phyloP scores from a whole-genome alignment of 768 basidiomycete species.

The Tricholoma sp. region DNA sequence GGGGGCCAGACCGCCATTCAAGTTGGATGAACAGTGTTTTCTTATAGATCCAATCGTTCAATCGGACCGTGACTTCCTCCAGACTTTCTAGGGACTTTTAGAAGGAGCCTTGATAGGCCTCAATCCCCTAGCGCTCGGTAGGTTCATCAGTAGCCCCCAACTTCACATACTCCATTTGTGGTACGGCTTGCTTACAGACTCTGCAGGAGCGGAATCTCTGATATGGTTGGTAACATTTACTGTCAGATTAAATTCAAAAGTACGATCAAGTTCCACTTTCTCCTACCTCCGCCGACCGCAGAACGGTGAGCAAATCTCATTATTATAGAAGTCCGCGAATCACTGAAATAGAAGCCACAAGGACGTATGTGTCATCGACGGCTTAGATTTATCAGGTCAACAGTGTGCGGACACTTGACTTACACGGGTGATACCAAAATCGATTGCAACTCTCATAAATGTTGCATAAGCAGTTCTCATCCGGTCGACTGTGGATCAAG shows the following conservation, averaged over 20 bases:
- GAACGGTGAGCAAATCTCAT: conserved; percentile 22
- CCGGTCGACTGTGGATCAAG: conserved; percentile 37
- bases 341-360: conserved; percentile 16
- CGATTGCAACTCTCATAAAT: conserved; percentile 47
- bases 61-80: conserved; percentile 17
- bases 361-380: conserved; percentile 59
- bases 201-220: conserved; percentile 18
- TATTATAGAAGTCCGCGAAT: conserved; percentile 20
- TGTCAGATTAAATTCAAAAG: conserved; percentile 31
- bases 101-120: conserved; percentile 18
- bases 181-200: conserved; percentile 6
- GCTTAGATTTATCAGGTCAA: conserved; percentile 46
- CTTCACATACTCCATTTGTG: neutral
- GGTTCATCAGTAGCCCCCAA: conserved; percentile 2
- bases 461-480: conserved; percentile 46
- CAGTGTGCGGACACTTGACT: conserved; percentile 51
- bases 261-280: conserved; percentile 28
- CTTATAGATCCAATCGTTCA: conserved; percentile 1
- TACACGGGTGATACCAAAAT: conserved; percentile 38
- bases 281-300: conserved; percentile 53
- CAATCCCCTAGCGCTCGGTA: neutral
- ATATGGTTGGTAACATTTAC: conserved; percentile 22
- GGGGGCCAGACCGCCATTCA: too few species aligned
- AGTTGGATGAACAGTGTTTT: too few species aligned
- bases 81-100: conserved; percentile 16